These are phyloP conservation scores for Gentiana macrophylla DNA, from an alignment of 257 asterid genomes.

Conservation along the genomic window DNA sequence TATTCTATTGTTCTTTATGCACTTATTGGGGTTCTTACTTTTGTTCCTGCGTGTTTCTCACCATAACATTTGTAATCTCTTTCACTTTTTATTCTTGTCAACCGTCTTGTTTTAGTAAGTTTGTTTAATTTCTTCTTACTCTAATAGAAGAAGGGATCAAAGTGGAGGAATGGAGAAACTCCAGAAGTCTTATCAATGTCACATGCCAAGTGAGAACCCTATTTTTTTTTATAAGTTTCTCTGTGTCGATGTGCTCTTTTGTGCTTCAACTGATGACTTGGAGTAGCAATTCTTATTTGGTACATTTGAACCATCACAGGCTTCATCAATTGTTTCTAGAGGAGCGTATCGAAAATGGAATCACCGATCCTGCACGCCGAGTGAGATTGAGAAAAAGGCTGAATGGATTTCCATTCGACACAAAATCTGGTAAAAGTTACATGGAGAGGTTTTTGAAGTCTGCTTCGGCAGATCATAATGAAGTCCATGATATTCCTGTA, in stretches of 20 bases:
- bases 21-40: background rate
- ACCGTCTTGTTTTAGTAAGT: slow-evolving; percentile 2
- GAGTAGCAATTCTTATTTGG: background rate
- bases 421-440: slow-evolving; percentile 66
- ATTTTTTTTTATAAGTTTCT: slow-evolving; percentile 5
- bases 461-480: slow-evolving; percentile 65
- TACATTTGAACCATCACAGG: slow-evolving; percentile 31
- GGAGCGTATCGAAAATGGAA: slow-evolving; percentile 60
- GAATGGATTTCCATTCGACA: slow-evolving; percentile 69
- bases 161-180: slow-evolving; percentile 60
- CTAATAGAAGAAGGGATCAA: slow-evolving; percentile 64
- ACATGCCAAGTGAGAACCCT: slow-evolving; percentile 65
- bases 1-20: too few relatives aligned
- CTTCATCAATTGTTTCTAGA: slow-evolving; percentile 80
- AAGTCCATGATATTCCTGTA: slow-evolving; percentile 43
- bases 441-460: slow-evolving; percentile 54
- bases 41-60: background rate
- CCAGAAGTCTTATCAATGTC: slow-evolving; percentile 54
- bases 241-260: slow-evolving; percentile 2
- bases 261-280: background rate
- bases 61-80: slow-evolving; percentile 5
- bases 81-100: slow-evolving; percentile 4
- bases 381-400: slow-evolving; percentile 74
- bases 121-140: slow-evolving; percentile 9
- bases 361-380: slow-evolving; percentile 39